These are phyloP conservation scores for Talaromyces ruber DNA, from an alignment of 495 filamentous ascomycete genomes.

Conservation along the genomic window DNA sequence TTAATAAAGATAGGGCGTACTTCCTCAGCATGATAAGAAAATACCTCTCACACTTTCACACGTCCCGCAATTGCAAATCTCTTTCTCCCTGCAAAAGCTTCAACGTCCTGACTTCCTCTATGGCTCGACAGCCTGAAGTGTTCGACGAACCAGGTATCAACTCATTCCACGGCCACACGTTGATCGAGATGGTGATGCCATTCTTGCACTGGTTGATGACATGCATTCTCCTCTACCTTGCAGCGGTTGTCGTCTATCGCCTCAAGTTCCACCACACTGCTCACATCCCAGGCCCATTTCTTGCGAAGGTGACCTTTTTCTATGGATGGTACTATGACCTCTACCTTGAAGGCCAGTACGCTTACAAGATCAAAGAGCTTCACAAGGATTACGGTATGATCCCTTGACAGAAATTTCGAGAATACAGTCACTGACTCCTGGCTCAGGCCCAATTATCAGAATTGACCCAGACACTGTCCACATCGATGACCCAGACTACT, in stretches of 20 bases:
- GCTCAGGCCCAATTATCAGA: slow-evolving; percentile 42
- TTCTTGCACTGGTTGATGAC: background rate
- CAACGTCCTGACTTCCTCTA: background rate
- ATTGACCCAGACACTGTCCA: slow-evolving; percentile 43
- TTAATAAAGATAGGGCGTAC: background rate
- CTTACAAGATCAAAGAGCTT: slow-evolving; percentile 23
- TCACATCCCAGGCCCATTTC: slow-evolving; percentile 4
- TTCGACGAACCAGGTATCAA: background rate
- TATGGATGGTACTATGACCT: slow-evolving; percentile 3
- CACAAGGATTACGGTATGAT: slow-evolving; percentile 25
- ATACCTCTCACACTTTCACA: background rate
- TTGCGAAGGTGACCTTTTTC: slow-evolving; percentile 27
- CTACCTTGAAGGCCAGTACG: slow-evolving; percentile 12
- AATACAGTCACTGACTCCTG: background rate
- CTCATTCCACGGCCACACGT: background rate
- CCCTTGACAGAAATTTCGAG: background rate
- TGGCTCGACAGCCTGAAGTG: background rate
- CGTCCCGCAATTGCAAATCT: background rate
- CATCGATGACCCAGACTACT: slow-evolving; percentile 25
- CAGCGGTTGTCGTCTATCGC: slow-evolving; percentile 2
- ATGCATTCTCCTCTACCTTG: background rate
- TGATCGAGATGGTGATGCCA: background rate
- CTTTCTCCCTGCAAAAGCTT: background rate
- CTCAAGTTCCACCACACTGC: slow-evolving; percentile 5
- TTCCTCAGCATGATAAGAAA: too few species aligned